Evolutionary conservation across 768 basidiomycete species (phyloP), one percentile per base, ranked within the genome.

Genomic region (Boletus reticulatus): DNA sequence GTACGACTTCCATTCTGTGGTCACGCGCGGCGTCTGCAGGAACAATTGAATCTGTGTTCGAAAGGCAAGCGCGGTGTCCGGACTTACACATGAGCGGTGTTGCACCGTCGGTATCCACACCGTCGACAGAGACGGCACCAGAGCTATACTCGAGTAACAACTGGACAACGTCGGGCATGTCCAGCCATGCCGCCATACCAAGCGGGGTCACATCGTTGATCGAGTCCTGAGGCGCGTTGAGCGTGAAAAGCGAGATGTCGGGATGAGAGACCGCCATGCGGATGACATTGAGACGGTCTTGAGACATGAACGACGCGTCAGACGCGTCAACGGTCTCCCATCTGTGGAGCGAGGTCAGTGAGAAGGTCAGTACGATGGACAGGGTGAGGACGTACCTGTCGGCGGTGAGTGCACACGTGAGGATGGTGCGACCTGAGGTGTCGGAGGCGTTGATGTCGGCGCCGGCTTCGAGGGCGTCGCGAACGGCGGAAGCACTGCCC

Each of bases 81-180:
- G 24, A 76, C 85, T 74, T 76, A 92, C 89, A 92, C 89, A 92
- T 92, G 56, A 92, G 76, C 7, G 89, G 83, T 27, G 89, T 92
- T 22, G 87, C 89, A 8, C 88, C 87, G 63, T 87, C 83, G 22
- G 80, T 73, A 64, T 92, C 89, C 75, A 84, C 81, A 32, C 84
- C 87, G 60, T 92, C 85, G 4, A 90, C 88, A 8, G 84, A 80
- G 22, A 92, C 82, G 22, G 80, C 67, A 42, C 83, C 84, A 4
- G 75, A 70, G 61, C 85, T 85, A 29, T 75, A 79, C 44, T 88
- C 82, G 24, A 92, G 78, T n/a, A 92, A 73, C 41, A 84, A 62
- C 52, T 75, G 75, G n/a, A 92, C 86, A 24, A 75, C 78, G 16
- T 80, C 71, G 12, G 81, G 80, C 68, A 81, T 73, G 62, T 89